Percentiles rank a stretch among this genome's conserved stretches.
Conservation (phyloP, 805 yeast species). For the Limtongozyma cylindracea region DNA sequence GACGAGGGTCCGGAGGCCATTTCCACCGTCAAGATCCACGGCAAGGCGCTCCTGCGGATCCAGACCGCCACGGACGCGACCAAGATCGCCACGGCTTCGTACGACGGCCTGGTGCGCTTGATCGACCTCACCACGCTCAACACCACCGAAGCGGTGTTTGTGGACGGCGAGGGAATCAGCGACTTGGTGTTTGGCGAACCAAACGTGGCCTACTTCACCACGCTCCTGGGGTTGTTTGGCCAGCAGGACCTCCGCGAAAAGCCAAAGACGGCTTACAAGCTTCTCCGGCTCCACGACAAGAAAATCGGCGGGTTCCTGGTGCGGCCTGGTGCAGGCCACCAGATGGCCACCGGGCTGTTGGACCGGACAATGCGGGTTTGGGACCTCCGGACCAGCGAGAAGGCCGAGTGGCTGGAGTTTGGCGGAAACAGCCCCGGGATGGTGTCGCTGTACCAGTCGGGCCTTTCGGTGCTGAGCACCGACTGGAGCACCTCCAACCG, state of each 20-base stretch:
- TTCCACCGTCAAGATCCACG: slow-evolving; percentile 42
- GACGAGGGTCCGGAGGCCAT: slow-evolving; percentile 19
- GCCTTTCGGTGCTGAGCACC: slow-evolving; percentile 64
- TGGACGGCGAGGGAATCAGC: slow-evolving; percentile 21
- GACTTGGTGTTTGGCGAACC: slow-evolving; percentile 18
- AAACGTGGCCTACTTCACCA: slow-evolving; percentile 43
- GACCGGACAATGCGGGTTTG: slow-evolving; percentile 70
- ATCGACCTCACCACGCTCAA: slow-evolving; percentile 39
- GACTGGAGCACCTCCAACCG: slow-evolving; percentile 54
- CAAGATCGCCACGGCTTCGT: slow-evolving; percentile 44
- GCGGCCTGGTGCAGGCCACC: slow-evolving; percentile 39
- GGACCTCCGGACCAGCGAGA: slow-evolving; percentile 44
- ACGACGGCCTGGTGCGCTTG: slow-evolving; percentile 68
- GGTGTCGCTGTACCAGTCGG: slow-evolving; percentile 38
- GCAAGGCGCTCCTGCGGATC: slow-evolving; percentile 44
- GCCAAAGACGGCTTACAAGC: slow-evolving; percentile 8
- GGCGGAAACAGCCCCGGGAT: slow-evolving; percentile 11
- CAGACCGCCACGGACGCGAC: slow-evolving; percentile 13
- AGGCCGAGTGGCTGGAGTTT: slow-evolving; percentile 1
- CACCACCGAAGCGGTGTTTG: slow-evolving; percentile 20
- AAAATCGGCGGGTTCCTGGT: slow-evolving; percentile 78
- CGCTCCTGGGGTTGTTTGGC: slow-evolving; percentile 60
- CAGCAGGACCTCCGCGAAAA: slow-evolving; percentile 38
- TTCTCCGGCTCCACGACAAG: slow-evolving; percentile 57
- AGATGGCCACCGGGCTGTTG: slow-evolving; percentile 70